Conservation (phyloP, 495 filamentous ascomycete species). For the Daldinia vernicosa region DNA sequence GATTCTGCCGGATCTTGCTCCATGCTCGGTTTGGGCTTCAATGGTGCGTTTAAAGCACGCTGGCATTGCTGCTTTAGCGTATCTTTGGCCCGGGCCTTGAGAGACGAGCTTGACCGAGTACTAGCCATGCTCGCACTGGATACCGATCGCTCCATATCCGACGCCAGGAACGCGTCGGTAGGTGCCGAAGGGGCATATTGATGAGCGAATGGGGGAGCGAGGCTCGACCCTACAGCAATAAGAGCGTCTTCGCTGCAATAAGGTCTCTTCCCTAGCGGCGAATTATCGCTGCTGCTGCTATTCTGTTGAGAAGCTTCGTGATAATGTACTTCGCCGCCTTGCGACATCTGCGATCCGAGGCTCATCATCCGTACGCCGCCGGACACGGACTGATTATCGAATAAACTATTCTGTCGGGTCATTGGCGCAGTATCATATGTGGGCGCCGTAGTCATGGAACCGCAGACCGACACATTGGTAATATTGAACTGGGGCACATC, state of each 20-base stretch:
- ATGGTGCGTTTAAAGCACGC: slow-evolving; percentile 42
- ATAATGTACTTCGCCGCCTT: slow-evolving; percentile 37
- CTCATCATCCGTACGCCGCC: slow-evolving; percentile 55
- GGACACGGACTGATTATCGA: slow-evolving; percentile 49
- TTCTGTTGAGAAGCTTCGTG: slow-evolving; percentile 44
- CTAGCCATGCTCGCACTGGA: slow-evolving; percentile 57
- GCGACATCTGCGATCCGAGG: slow-evolving; percentile 55
- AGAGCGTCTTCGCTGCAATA: slow-evolving; percentile 44
- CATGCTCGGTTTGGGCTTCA: slow-evolving; percentile 53
- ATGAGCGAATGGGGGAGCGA: slow-evolving; percentile 46
- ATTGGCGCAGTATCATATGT: slow-evolving; percentile 56
- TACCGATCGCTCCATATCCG: slow-evolving; percentile 56
- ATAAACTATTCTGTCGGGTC: slow-evolving; percentile 56
- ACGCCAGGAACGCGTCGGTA: slow-evolving; percentile 35
- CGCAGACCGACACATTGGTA: slow-evolving; percentile 49
- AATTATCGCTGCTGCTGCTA: slow-evolving; percentile 40
- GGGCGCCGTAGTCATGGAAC: slow-evolving; percentile 57
- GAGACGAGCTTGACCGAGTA: slow-evolving; percentile 48
- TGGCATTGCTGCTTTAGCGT: slow-evolving; percentile 49
- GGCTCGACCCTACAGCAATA: slow-evolving; percentile 49
- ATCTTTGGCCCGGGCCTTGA: slow-evolving; percentile 56
- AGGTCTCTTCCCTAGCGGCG: slow-evolving; percentile 47
- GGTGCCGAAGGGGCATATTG: slow-evolving; percentile 48
- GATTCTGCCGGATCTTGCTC: slow-evolving; percentile 41
- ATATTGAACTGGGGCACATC: slow-evolving; percentile 45